These are phyloP conservation scores for Keithomyces neogunnii DNA, from an alignment of 2,329 filamentous ascomycete species.

Conservation along the genomic window DNA sequence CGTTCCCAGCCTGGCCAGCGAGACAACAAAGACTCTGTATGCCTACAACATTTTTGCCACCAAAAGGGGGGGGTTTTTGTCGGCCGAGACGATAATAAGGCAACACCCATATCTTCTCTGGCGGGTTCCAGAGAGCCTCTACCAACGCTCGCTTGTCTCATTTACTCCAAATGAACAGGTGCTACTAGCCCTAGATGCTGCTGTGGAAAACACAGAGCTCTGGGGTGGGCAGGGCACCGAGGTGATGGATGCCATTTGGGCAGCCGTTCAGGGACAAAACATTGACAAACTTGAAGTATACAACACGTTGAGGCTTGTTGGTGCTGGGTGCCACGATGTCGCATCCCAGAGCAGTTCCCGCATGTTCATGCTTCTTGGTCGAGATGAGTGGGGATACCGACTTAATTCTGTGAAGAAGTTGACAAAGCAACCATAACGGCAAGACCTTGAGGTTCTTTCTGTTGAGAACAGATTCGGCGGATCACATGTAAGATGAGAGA, in stretches of 20 bases:
- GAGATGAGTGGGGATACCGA: conserved; percentile 24
- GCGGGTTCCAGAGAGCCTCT: conserved; percentile 22
- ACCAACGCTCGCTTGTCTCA: conserved; percentile 17
- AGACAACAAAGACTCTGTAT: conserved; percentile 12
- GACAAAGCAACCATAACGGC: neutral
- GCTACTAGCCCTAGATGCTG: conserved; percentile 16
- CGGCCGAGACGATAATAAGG: conserved; percentile 13
- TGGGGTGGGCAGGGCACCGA: conserved; percentile 10
- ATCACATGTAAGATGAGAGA: neutral
- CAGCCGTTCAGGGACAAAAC: conserved; percentile 8
- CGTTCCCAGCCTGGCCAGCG: conserved; percentile 16
- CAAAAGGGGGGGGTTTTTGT: conserved; percentile 17
- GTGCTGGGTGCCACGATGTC: conserved; percentile 20
- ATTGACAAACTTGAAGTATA: conserved; percentile 16
- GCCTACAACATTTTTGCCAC: conserved; percentile 12
- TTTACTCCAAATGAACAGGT: conserved; percentile 12
- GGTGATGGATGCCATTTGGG: conserved; percentile 12
- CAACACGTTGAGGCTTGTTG: conserved; percentile 21
- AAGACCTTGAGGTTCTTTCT: neutral
- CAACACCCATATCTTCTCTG: conserved; percentile 30
- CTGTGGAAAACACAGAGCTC: conserved; percentile 9
- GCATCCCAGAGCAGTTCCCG: conserved; percentile 18
- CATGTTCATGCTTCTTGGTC: conserved; percentile 25
- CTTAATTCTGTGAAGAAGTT: conserved; percentile 15
- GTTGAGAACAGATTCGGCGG: conserved; percentile 4